Conservation (phyloP, 768 basidiomycete species). For the Trametes cingulata region DNA sequence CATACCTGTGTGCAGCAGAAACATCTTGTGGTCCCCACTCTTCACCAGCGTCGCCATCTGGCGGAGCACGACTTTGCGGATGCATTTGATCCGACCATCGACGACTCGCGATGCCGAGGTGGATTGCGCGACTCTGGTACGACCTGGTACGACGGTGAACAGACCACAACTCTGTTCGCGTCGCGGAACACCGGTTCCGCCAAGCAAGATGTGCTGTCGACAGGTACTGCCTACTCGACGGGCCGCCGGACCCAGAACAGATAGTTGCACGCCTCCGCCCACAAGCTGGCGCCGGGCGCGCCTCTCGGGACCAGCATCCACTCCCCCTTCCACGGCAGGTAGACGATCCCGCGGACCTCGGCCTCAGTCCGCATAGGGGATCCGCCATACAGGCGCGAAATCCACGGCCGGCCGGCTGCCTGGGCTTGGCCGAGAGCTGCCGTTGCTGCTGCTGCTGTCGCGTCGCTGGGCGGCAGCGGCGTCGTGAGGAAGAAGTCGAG, state of each 20-base stretch:
- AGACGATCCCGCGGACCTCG: constrained; percentile 78
- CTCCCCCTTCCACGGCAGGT: constrained; percentile 65
- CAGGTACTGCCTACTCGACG: constrained; percentile 6
- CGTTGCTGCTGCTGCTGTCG: constrained; percentile 19
- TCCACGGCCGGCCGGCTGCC: constrained; percentile 50
- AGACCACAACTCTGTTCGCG: background rate
- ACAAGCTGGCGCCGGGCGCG: constrained; percentile 36
- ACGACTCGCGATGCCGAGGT: no score
- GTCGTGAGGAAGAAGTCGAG: constrained; percentile 68
- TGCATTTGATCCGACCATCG: no score
- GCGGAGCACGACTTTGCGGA: no score
- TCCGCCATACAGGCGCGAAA: constrained; percentile 50
- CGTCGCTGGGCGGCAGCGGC: constrained; percentile 4
- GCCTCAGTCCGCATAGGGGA: constrained; percentile 65
- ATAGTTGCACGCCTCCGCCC: constrained; percentile 67
- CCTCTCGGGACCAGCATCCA: constrained; percentile 71
- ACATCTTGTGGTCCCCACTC: no score
- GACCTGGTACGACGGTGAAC: background rate
- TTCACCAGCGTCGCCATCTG: no score
- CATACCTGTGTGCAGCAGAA: no score
- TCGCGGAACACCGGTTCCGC: background rate
- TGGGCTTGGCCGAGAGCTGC: background rate
- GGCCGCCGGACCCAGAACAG: constrained; percentile 88
- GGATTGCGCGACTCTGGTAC: no score
- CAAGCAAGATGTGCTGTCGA: background rate